A percentile compares a stretch with the other conserved stretches of the same genome.
Conservation (phyloP, 192 early-diverging fungal species). For the Mortierella alpina region DNA sequence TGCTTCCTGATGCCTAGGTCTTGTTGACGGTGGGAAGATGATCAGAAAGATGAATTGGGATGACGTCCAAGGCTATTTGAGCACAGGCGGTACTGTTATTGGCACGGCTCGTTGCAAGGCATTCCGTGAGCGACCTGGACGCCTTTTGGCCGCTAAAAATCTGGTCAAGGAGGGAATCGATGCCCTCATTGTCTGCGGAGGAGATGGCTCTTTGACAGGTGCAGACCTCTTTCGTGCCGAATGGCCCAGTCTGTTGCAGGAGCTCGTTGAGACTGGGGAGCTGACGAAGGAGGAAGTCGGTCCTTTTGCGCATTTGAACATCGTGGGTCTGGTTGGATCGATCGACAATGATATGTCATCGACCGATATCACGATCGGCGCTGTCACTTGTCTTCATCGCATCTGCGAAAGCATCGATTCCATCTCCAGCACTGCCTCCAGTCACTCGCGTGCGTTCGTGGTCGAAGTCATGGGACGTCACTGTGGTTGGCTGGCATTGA, state of each 20-base stretch:
- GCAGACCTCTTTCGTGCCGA: constrained; percentile 92
- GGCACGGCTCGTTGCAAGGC: constrained; percentile 91
- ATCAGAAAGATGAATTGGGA: constrained; percentile 89
- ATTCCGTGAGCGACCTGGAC: constrained; percentile 88
- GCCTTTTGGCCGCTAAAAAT: constrained; percentile 83
- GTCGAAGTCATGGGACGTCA: constrained; percentile 99
- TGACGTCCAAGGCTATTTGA: constrained; percentile 89
- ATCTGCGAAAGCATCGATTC: constrained; percentile 97
- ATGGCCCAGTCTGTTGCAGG: constrained; percentile 86
- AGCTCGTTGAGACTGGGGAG: constrained; percentile 67
- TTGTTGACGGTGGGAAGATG: constrained; percentile 92
- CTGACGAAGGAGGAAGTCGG: constrained; percentile 72
- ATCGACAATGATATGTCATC: constrained; percentile 96
- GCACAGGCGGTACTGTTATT: constrained; percentile 92
- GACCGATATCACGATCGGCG: constrained; percentile 97
- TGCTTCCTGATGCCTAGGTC: constrained; percentile 57
- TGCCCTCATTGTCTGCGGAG: constrained; percentile 94
- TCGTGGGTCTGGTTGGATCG: constrained; percentile 96
- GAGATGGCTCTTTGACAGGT: constrained; percentile 97
- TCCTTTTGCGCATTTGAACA: constrained; percentile 78
- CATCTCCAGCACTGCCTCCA: constrained; percentile 90
- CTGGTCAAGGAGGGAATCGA: constrained; percentile 94
- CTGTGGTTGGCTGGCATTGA: constrained; percentile 95
- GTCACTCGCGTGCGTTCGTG: constrained; percentile 96
- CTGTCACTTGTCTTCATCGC: constrained; percentile 90